Evolutionary conservation across 441 rosid species (phyloP).

Genomic region (Bocquillonia castaneifolia): DNA sequence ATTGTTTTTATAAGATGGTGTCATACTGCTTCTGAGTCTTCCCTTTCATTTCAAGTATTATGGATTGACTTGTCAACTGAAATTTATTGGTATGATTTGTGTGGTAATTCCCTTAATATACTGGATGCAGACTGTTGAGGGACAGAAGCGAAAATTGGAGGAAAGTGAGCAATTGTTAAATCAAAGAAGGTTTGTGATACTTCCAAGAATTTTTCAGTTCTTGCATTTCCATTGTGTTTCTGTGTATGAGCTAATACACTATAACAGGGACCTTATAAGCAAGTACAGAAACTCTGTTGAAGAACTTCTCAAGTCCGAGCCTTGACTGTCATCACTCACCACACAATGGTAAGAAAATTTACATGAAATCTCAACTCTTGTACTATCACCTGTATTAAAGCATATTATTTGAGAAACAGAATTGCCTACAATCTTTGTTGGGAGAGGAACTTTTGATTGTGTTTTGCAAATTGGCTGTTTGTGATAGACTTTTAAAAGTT

Average conservation of each 20-base stretch:
- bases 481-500: background rate
- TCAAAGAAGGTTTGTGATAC: conserved; percentile 54
- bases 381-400: background rate
- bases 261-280: conserved; percentile 58
- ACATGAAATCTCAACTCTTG: background rate
- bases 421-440: background rate
- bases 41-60: background rate
- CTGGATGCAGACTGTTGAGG: conserved; percentile 70
- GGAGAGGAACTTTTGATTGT: background rate
- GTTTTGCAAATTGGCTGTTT: background rate
- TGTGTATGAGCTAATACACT: conserved; percentile 1
- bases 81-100: conserved; percentile 8
- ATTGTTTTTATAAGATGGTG: background rate
- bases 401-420: background rate
- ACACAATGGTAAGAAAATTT: conserved; percentile 9
- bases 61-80: conserved; percentile 10
- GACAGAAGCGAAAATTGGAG: conserved; percentile 68
- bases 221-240: background rate
- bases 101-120: background rate
- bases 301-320: conserved; percentile 52
- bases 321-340: conserved; percentile 27
- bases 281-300: conserved; percentile 61
- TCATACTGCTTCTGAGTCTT: background rate
- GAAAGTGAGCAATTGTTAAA: conserved; percentile 64
- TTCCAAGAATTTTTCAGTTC: conserved; percentile 3